Evolutionary conservation across 148 eudicot species (phyloP), one percentile per base, ranked within the genome.

Genomic region (Camellia japonica): DNA sequence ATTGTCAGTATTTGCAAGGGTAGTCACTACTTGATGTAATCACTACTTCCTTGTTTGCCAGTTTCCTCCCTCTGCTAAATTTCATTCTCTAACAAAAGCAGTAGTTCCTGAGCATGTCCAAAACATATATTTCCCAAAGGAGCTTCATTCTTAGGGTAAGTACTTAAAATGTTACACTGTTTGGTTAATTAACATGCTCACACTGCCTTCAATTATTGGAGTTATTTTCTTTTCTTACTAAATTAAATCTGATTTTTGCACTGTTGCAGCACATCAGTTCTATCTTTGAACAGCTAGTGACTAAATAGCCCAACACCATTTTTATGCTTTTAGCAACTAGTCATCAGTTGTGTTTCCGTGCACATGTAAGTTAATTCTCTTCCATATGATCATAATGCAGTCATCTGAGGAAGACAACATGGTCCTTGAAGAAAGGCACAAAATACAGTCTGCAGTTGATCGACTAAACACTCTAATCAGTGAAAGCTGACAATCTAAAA

Each of bases 401-500:
- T 87, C 88, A n/a, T 79, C 87, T 46, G 86, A 77, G 79, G 87
- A 72, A 66, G 66, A 70, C 81, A 85, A 79, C 80, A 81, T 90
- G 90, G 87, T 83, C 78, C 81, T 93, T 44, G 92, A 88, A 80
- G 91, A 91, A 79, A 88, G 82, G 78, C 87, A 89, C 78, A 80
- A 80, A 67, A 83, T 87, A 55, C 84, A 86, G 73, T 78, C 77
- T 79, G 88, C 89, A 49, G 83, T 80, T 61, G 91, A 84, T 79
- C 81, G 72, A 66, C 80, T 93, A 74, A 84, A 74, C 83, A 80
- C 46, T 51, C 30, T 82, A 30, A 78, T 73, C 67, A 23, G 80
- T 12, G 70, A 66, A 58, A 85, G 59, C 55, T 44, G 42, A 46
- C 75, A 65, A 80, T 41, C 49, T 63, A 54, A 3, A 2, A 30